Evolutionary conservation across 2,329 filamentous ascomycete genomes (phyloP), one percentile per base, ranked within the genome.

Genomic region (Uncinocarpus reesii): DNA sequence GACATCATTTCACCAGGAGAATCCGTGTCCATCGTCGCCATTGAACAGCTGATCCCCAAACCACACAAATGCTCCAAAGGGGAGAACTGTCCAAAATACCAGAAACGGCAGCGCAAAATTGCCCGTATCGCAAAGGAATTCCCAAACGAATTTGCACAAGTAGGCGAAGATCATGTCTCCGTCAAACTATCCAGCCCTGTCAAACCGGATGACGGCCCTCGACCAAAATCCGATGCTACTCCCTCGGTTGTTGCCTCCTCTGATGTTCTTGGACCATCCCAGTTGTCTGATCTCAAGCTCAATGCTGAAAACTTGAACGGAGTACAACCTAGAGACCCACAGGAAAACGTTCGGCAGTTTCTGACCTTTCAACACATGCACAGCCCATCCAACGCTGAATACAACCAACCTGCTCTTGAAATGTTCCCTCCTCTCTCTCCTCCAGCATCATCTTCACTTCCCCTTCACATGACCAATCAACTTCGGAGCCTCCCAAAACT

Each of bases 321-420:
- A 53, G 63, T 95, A 26, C 76, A 84, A 60, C 72, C 74, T 15
- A 77, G 84, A 46, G 88, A 95, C 60, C 85, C 89, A 4, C 89
- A 93, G 64, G 89, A 95, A 67, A 94, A 90, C 57, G 87, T 96
- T 29, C 82, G 86, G 60, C 86, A 94, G 56, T 96, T 95, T 67
- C 76, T 96, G 46, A 79, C 79, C 60, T 89, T 95, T 63, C 90
- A 96, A 63, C 82, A 84, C 63, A 43, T 69, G 1, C 60, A 54
- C 42, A 52, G 43, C 20, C 50, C 53, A 52, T 77, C 82, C 46
- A 76, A 84, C n/a, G 78, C 80, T 6, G 78, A 78, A 7, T 82
- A 82, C 6, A 34, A 53, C 60, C 5, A 55, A 60, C 29, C 61
- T 13, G 81, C 82, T 3, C 83, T 83, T 56, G 80, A 85, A 68